Base-by-base conservation (phyloP, 371 early-diverging fungal genomes). In the Capillidium heterosporum region DNA sequence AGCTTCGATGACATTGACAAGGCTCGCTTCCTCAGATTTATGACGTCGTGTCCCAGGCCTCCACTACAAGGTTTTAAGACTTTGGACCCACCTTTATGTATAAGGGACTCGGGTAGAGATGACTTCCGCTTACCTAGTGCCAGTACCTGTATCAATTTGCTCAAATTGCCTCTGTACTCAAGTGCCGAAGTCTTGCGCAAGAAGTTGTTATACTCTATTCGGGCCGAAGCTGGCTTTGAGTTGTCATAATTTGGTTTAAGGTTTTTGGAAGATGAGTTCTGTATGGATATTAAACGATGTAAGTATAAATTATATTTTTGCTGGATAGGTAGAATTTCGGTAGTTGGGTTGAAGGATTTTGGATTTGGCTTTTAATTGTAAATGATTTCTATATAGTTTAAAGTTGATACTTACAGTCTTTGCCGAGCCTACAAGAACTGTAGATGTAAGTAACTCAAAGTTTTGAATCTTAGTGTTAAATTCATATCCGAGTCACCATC, bases 71-170 rank as follows among this genome's bases (percentile, higher is more conserved):
- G 96, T 0, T 96, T 96, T 63, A 71, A 71, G 27, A 89, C 87
- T 58, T 69, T 96, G 40, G 72, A 75, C 27, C 89, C 89, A 0
- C 71, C 76, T 53, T 70, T 87, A 51, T 80, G 82, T 62, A 80
- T 95, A 42, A 72, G 85, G 31, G 71, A 74, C 58, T 82, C 83
- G 0, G 89, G 82, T 4, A 60, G 50, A 1, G 73, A 72, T 32
- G 68, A 75, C 53, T 67, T 68, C 8, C 68, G 86, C 31, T 61
- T 88, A 58, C 89, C 89, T 1, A 84, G 86, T n/a, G 80, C 85
- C 32, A 81, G 84, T 24, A 96, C 97, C 0, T 96, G 97, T 63
- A 85, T 96, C 58, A 96, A 96, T 65, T 68, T 94, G 48, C 68
- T 96, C 32, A 94, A 94, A 65, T 67, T 96, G 24, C 97, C 97